Evolutionary conservation across 306 rosid genomes (phyloP), one percentile per base, ranked within the genome.

Genomic region (Prunus davidiana): DNA sequence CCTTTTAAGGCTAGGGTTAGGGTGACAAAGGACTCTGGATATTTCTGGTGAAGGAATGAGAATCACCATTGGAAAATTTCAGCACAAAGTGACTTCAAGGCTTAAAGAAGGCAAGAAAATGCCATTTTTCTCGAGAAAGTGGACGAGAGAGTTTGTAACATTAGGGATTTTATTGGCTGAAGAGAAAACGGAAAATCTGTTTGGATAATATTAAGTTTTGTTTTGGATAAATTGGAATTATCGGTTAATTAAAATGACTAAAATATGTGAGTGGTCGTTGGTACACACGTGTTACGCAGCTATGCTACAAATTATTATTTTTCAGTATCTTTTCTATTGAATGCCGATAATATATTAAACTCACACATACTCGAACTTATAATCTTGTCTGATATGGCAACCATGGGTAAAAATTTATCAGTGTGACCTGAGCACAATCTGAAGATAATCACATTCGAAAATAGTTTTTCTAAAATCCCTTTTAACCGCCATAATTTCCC

Each of bases 41-140:
- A 84, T 69, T 67, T 86, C 88, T 8, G 88, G 87, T 5, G 89
- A 84, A 57, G 76, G 89, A 54, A 87, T 43, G 69, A 84, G 86
- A 85, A 89, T 88, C 34, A 89, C 83, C 98, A 93, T 93, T 56
- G 55, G 57, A 63, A 73, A 22, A 14, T 22, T n/a, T 45, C 9
- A 27, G 25, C 58, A 52, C 58, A 18, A 18, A 49, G 18, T 38
- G 13, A 30, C 1, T 50, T 71, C 12, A 28, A 52, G 67, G 50
- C 14, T 76, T 14, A 34, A 57, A 45, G 45, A 25, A 15, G 41
- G 25, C 5, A 67, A 74, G 73, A 30, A 47, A 64, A 57, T 16
- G 77, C 80, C 82, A 69, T 80, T 67, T 67, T 68, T 69, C 73
- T 58, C 52, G 65, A 27, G 76, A 78, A 81, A 69, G 34, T 63